Conservation (phyloP, 148 eudicot genomes). For the Tetragonia tetragonoides region DNA sequence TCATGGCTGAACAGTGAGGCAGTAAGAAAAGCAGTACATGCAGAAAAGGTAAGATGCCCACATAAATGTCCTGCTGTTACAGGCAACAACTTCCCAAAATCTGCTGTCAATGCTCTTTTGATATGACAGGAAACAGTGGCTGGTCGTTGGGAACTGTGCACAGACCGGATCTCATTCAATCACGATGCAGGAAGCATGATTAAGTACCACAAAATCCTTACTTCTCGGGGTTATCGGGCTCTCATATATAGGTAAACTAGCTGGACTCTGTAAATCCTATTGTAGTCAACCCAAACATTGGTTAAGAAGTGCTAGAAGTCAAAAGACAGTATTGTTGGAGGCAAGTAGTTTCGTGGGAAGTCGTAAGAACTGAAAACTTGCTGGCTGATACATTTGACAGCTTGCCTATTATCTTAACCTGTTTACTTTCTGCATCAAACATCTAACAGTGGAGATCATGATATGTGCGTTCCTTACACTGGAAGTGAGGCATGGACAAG, state of each 20-base stretch:
- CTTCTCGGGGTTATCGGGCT: conserved; percentile 72
- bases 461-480: conserved; percentile 94
- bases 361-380: too few species aligned
- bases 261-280: not conserved
- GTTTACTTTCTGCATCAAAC: too few species aligned
- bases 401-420: not conserved
- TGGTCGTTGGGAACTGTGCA: conserved; percentile 77
- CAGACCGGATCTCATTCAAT: conserved; percentile 44
- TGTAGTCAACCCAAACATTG: too few species aligned
- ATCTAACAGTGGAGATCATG: conserved; percentile 85
- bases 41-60: conserved; percentile 51
- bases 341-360: too few species aligned
- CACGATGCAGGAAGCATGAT: conserved; percentile 99
- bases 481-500: conserved; percentile 94
- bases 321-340: too few species aligned
- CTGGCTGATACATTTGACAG: too few species aligned
- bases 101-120: not conserved
- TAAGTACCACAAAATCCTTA: conserved; percentile 79
- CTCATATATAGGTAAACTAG: conserved; percentile 73
- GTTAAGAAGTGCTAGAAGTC: too few species aligned
- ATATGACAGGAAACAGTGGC: conserved; percentile 51
- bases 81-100: not conserved
- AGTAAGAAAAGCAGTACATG: conserved; percentile 85
- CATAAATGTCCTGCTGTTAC: not conserved
- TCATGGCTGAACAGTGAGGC: conserved; percentile 73